Evolutionary conservation across 768 basidiomycete species (phyloP).

Genomic region (Sporobolomyces phaffii): DNA sequence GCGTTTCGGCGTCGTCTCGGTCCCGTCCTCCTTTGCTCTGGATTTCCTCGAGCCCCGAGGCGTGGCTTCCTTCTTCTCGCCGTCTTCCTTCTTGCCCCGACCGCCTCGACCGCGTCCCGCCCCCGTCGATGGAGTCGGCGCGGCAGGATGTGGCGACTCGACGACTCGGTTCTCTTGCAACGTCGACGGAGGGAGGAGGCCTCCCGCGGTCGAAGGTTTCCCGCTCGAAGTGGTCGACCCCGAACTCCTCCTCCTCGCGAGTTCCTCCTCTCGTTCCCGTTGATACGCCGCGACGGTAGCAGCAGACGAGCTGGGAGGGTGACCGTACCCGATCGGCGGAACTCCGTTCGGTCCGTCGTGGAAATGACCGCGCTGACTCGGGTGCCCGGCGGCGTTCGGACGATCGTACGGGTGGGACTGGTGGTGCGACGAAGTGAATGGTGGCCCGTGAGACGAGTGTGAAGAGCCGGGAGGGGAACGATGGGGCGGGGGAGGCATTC

Average conservation of each 20-base stretch:
- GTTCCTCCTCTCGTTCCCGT: constrained; percentile 5
- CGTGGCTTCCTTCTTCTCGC: constrained; percentile 41
- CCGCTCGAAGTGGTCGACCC: constrained; percentile 18
- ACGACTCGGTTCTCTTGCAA: background rate
- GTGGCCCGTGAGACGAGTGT: background rate
- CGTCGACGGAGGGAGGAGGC: background rate
- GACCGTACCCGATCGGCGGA: background rate
- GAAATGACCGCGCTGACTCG: constrained; percentile 4
- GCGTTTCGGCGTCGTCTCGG: constrained; percentile 29
- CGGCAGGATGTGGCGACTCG: constrained; percentile 7
- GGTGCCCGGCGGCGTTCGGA: background rate
- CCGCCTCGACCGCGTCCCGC: constrained; percentile 19
- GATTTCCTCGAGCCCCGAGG: constrained; percentile 21
- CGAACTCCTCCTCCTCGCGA: constrained; percentile 21
- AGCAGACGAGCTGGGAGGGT: background rate
- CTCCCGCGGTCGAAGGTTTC: background rate
- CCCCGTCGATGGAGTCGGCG: constrained; percentile 11
- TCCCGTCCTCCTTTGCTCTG: constrained; percentile 5
- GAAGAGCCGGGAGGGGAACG: background rate
- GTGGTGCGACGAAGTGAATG: background rate
- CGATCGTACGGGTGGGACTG: background rate
- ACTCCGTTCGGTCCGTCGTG: constrained; percentile 17
- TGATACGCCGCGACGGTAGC: background rate
- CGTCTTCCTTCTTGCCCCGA: constrained; percentile 38
- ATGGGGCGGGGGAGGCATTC: constrained; percentile 1